phyloP scores from a whole-genome alignment of 2,329 filamentous ascomycete species.

The Raffaelea arxii region DNA sequence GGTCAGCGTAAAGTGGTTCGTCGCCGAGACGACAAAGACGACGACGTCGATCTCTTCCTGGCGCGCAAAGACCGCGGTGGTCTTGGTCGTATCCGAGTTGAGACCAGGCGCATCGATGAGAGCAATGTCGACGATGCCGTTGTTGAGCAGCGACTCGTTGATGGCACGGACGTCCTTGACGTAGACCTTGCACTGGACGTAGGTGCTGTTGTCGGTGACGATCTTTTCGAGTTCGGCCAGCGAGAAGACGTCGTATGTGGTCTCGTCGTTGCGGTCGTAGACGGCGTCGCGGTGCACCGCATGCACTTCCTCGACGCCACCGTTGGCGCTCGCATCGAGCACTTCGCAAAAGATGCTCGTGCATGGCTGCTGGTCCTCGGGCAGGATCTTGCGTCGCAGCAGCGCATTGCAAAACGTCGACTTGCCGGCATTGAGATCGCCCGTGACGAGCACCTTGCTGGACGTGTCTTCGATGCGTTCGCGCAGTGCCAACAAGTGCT shows the following conservation, averaged over 20 bases:
- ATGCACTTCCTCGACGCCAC: conserved; percentile 87
- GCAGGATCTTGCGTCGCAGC: conserved; percentile 79
- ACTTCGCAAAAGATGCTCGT: conserved; percentile 99
- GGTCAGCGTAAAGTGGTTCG: conserved; percentile 95
- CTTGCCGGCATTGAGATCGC: conserved; percentile 93
- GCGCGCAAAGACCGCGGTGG: conserved; percentile 89
- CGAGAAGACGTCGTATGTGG: conserved; percentile 81
- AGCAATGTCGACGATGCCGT: conserved; percentile 95
- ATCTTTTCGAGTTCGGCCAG: conserved; percentile 76
- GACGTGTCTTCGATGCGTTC: conserved; percentile 96
- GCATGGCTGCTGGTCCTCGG: conserved; percentile 95
- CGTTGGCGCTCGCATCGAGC: conserved; percentile 82
- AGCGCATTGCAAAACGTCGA: conserved; percentile 99
- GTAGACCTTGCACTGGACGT: conserved; percentile 94
- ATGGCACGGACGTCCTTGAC: conserved; percentile 82
- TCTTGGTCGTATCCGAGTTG: conserved; percentile 94
- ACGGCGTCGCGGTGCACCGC: conserved; percentile 72
- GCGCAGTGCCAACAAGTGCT: conserved; percentile 74
- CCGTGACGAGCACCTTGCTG: conserved; percentile 92
- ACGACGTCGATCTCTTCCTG: conserved; percentile 99
- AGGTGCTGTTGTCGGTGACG: conserved; percentile 78
- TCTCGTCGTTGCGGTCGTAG: conserved; percentile 87
- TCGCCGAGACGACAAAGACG: conserved; percentile 93
- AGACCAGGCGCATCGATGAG: conserved; percentile 93
- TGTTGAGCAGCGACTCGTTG: conserved; percentile 90